Base-by-base conservation (phyloP, 2,329 filamentous ascomycete genomes). In the Fusarium piperis region DNA sequence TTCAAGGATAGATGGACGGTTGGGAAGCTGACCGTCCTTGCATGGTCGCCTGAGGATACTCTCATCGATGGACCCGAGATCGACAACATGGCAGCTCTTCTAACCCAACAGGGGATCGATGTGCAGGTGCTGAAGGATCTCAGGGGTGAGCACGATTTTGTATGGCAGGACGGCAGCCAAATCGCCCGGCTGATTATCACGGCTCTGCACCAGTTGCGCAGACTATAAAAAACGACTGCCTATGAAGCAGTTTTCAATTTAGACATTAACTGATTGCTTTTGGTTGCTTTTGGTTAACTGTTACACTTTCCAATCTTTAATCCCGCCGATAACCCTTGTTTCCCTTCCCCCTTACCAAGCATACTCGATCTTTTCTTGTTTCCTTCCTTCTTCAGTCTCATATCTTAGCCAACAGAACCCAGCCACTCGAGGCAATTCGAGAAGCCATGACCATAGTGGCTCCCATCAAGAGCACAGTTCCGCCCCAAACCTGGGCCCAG, bases 131-230 rank as follows among this genome's bases (percentile, higher is more conserved):
- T 79, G 35, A 83, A 78, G 68, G 84, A 88, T 73, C 76, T 91
- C 58, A 79, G 78, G 10, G 91, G 89, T 6, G 83, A 83, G 38
- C 92, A 94, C 79, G 88, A 93, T 79, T 86, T 87, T 70, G 82
- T 92, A 3, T 92, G 90, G 89, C 77, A 87, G 76, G 84, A 88
- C 64, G 91, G 91, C 16, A 77, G 78, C 35, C 86, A 90, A 72
- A 78, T 92, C 55, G 89, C 87, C 30, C 80, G 81, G 58, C 79
- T 88, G 18, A 77, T 88, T 44, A 73, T 74, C n/a, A 73, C 79
- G 58, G 76, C 79, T n/a, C 58, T 79, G 39, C 38, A 65, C 20
- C 70, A 71, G 36, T 62, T 76, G 53, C 52, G 61, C 39, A 66
- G 63, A 20, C 16, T 41, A 35, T 64, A 36, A 65, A 26, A 30